These are phyloP conservation scores for Celoporthe dispersa DNA, from an alignment of 2,329 filamentous ascomycete genomes.

Conservation along the genomic window DNA sequence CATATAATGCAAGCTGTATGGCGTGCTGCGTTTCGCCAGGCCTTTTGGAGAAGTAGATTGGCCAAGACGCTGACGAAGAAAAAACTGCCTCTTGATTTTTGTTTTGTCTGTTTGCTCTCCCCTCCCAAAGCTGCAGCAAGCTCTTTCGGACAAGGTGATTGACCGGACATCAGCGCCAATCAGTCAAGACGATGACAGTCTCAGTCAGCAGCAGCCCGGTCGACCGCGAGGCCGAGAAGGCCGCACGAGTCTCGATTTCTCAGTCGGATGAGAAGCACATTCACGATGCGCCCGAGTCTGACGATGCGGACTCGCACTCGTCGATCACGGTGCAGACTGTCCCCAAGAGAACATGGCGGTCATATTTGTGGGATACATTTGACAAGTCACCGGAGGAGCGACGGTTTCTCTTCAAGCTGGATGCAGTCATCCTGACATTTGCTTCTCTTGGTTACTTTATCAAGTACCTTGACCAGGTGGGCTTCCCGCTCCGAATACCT, in stretches of 20 bases:
- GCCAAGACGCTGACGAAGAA: not conserved
- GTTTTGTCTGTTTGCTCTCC: too few species aligned
- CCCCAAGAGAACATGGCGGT: constrained; percentile 49
- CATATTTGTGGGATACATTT: constrained; percentile 54
- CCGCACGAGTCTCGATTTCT: not conserved
- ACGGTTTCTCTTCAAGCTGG: constrained; percentile 41
- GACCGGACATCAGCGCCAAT: not conserved
- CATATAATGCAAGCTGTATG: constrained; percentile 16
- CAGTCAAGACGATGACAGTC: not conserved
- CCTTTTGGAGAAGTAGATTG: not conserved
- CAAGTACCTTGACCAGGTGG: constrained; percentile 46
- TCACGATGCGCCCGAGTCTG: constrained; percentile 2
- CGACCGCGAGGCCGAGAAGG: constrained; percentile 9
- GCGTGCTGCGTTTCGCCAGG: constrained; percentile 12
- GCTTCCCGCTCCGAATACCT: not conserved
- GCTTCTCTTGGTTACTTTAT: constrained; percentile 49
- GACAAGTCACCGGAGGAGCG: constrained; percentile 41
- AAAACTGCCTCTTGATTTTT: not conserved
- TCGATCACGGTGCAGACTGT: constrained; percentile 32
- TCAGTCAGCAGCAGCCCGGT: not conserved
- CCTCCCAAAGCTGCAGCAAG: not conserved
- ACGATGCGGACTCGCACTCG: constrained; percentile 1
- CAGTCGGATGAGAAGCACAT: constrained; percentile 5
- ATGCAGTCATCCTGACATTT: constrained; percentile 42
- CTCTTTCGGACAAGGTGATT: not conserved